Evolutionary conservation across 2,329 filamentous ascomycete species (phyloP).

Genomic region (Fusarium ambrosium): DNA sequence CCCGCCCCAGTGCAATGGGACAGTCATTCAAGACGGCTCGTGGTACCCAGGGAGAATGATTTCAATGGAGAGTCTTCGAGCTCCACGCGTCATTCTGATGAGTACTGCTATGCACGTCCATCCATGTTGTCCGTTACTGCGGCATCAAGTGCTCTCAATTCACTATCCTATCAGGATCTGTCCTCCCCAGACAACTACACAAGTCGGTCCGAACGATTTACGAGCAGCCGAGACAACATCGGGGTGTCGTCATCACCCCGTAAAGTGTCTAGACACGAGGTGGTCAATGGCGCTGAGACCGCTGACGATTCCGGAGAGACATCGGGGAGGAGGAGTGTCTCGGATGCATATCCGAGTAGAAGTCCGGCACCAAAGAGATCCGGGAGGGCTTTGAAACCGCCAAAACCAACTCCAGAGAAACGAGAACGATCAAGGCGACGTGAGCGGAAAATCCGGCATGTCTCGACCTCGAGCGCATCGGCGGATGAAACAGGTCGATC

Average conservation of each 20-base stretch:
- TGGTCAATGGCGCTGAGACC: constrained; percentile 24
- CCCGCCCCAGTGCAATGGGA: constrained; percentile 64
- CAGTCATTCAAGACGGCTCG: constrained; percentile 66
- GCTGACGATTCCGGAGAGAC: constrained; percentile 42
- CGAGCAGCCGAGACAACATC: constrained; percentile 16
- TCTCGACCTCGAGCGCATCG: constrained; percentile 46
- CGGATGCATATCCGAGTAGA: constrained; percentile 34
- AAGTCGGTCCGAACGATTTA: constrained; percentile 33
- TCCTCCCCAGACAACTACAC: constrained; percentile 32
- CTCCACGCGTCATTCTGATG: constrained; percentile 55
- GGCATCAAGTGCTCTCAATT: constrained; percentile 67
- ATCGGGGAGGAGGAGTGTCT: constrained; percentile 33
- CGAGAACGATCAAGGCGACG: constrained; percentile 39
- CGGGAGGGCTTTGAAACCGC: constrained; percentile 22
- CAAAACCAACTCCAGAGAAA: constrained; percentile 29
- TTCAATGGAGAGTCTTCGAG: constrained; percentile 48
- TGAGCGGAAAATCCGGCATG: constrained; percentile 34
- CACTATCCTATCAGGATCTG: constrained; percentile 47
- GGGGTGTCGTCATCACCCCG: constrained; percentile 26
- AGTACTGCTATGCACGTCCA: constrained; percentile 54
- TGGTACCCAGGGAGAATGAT: constrained; percentile 56
- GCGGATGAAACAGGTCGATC: constrained; percentile 43
- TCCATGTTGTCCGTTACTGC: constrained; percentile 68
- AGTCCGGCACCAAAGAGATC: constrained; percentile 33
- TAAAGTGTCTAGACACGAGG: constrained; percentile 37